Evolutionary conservation across 1,284 basidiomycete species (phyloP), one percentile per base, ranked within the genome.

Genomic region (Cystobasidiaceae sp.): DNA sequence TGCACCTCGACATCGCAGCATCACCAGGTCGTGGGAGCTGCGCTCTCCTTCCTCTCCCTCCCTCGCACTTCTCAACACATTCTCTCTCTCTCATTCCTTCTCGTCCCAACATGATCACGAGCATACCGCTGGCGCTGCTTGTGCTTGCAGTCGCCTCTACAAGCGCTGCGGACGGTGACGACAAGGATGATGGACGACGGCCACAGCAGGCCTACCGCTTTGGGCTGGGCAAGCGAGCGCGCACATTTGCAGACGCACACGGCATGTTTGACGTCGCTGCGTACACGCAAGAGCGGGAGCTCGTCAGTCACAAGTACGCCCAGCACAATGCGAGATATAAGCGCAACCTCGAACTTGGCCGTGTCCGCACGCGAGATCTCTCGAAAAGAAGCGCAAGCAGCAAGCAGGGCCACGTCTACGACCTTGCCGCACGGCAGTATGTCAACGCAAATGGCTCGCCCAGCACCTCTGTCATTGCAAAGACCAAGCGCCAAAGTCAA

Each of bases 331-430:
- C 50, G 44, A 32, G 61, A 23, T 64, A 64, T 44, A 52, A 52
- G 34, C 61, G 61, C 33, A 64, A 64, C 45, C 39, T 64, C 25
- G 44, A 54, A n/a, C 49, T 44, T 19, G 60, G 60, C 34, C 49
- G 37, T 23, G 45, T 46, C 43, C 13, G 25, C 5, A 39, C 27
- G 30, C 32, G 58, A 30, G 41, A 27, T 17, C 15, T 25, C 44
- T 17, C 28, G 30, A 52, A 43, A 25, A 43, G 46, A 34, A 54
- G 19, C 37, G 51, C 28, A 33, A 33, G 15, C 19, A 43, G 30
- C 25, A 17, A 33, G 37, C 59, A 33, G 21, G 7, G 37, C 17
- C 44, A 19, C 8, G 56, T 49, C 13, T 56, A 51, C 43, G 61
- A 64, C 28, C 21, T 64, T 11, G 52, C 51, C 17, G 49, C 8